A percentile compares a stretch with the other conserved stretches of the same genome.
phyloP scores from a whole-genome alignment of 129 eudicot genomes.

The Calendula officinalis region DNA sequence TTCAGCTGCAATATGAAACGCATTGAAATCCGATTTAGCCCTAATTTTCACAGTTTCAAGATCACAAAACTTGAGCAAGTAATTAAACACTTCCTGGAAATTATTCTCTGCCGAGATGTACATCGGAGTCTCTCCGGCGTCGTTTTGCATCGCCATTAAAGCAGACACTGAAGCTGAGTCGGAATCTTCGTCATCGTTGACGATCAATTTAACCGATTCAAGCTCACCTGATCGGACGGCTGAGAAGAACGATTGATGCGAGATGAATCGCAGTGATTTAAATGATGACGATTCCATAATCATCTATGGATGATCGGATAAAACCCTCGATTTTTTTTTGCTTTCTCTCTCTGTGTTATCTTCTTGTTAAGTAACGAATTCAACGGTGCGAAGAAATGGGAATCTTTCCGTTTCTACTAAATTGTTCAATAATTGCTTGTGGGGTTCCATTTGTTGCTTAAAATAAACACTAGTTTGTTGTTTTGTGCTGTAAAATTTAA shows the following conservation, averaged over 20 bases:
- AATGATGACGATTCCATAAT: slow-evolving; percentile 51
- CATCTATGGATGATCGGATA: background rate
- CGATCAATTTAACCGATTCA: slow-evolving; percentile 48
- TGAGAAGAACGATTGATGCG: slow-evolving; percentile 72
- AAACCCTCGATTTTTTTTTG: background rate
- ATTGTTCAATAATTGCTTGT: slow-evolving; percentile 29
- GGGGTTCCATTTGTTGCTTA: slow-evolving; percentile 22
- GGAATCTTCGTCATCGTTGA: slow-evolving; percentile 51
- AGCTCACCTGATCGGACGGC: slow-evolving; percentile 78
- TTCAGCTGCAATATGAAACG: slow-evolving; percentile 79
- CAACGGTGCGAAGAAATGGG: slow-evolving; percentile 25
- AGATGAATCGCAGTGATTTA: slow-evolving; percentile 62
- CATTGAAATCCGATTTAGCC: slow-evolving; percentile 67
- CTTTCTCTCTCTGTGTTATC: slow-evolving; percentile 8
- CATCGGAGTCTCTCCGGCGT: slow-evolving; percentile 74
- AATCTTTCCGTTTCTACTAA: slow-evolving; percentile 16
- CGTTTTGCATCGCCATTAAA: slow-evolving; percentile 64
- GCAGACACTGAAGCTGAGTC: slow-evolving; percentile 43
- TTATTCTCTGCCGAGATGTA: slow-evolving; percentile 67
- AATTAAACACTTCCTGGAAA: slow-evolving; percentile 45
- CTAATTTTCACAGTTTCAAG: slow-evolving; percentile 48
- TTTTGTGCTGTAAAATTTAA: slow-evolving; percentile 18
- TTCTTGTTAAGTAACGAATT: slow-evolving; percentile 22
- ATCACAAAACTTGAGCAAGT: slow-evolving; percentile 66
- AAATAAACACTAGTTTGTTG: slow-evolving; percentile 15